Base-by-base conservation (phyloP, 139 green algal species). In the Pleodorina starrii region DNA sequence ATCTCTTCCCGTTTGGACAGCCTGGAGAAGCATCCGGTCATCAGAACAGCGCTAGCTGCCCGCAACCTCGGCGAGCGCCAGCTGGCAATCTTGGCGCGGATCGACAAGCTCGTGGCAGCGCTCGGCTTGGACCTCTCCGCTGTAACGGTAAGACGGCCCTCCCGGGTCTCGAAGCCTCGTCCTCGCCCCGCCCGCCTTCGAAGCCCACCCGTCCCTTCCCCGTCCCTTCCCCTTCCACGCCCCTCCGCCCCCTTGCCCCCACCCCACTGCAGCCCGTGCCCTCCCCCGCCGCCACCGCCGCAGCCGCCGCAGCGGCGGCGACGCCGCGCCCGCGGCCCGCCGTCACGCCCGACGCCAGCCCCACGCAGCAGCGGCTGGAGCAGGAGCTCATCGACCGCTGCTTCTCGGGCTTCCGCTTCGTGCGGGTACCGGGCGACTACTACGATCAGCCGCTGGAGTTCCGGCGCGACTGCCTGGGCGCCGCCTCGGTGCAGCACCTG, bases 401-500 rank as follows among this genome's bases (percentile, higher is more conserved):
- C 71, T 38, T 94, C 35, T 90, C 88, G 1, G 25, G 5, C 17
- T 38, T 71, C 80, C 79, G 82, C 27, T 99, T 99, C 90, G 80
- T 95, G 50, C 89, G 95, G 2, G 95, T 97, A 73, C 94, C 97
- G 25, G 35, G 59, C 10, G 93, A 98, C 46, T 99, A 99, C 89
- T 99, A 99, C 85, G 91, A 96, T 19, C 60, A 85, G n/a, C 59
- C 88, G 29, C 91, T 99, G 38, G 97, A 97, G 78, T 95, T 85
- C 60, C 79, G 97, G 42, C 91, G 91, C 27, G 84, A 76, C 0
- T 72, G 84, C 40, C 90, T 97, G 17, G 16, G n/a, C 27, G 96
- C 95, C 14, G 68, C 74, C 23, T 92, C 46, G 51, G 75, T 92
- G 29, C 46, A 97, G 48, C 97, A 98, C 86, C 91, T 99, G 60